Evolutionary conservation across 345 rosid genomes (phyloP).

Genomic region (Arabis alpina): DNA sequence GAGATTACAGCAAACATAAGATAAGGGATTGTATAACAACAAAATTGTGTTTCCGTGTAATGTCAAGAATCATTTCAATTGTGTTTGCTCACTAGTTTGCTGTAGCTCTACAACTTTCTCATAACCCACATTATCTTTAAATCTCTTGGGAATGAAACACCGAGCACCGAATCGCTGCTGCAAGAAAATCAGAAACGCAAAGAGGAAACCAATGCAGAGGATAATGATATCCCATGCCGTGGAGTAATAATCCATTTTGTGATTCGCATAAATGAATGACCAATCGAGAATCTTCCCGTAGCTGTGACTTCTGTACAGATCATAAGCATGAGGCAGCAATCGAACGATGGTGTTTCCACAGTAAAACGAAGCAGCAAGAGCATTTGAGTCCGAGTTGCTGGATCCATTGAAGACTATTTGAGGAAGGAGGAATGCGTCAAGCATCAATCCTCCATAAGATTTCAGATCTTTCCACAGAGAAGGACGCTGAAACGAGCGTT

Average conservation of each 20-base stretch:
- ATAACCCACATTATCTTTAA: constrained; percentile 50
- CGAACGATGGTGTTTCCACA: constrained; percentile 65
- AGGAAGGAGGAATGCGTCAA: constrained; percentile 81
- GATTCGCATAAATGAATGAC: constrained; percentile 81
- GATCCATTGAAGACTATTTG: constrained; percentile 77
- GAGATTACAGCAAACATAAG: constrained; percentile 11
- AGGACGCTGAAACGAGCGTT: constrained; percentile 47
- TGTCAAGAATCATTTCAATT: constrained; percentile 34
- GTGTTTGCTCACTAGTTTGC: constrained; percentile 21
- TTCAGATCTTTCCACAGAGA: constrained; percentile 63
- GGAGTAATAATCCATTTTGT: constrained; percentile 73
- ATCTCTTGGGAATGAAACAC: constrained; percentile 63
- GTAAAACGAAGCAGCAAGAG: constrained; percentile 65
- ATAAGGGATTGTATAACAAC: constrained; percentile 11
- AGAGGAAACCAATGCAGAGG: constrained; percentile 59
- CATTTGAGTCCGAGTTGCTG: constrained; percentile 49
- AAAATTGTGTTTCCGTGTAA: not conserved
- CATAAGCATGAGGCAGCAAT: constrained; percentile 83
- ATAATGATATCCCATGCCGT: constrained; percentile 84
- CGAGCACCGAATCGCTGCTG: constrained; percentile 79
- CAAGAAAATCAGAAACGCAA: constrained; percentile 59
- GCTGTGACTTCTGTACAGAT: constrained; percentile 73
- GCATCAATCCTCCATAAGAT: constrained; percentile 79
- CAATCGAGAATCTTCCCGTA: constrained; percentile 57
- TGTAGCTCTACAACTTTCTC: constrained; percentile 64